Evolutionary conservation across 2,329 filamentous ascomycete species (phyloP), one percentile per base, ranked within the genome.

Genomic region (Trichoderma sp.): DNA sequence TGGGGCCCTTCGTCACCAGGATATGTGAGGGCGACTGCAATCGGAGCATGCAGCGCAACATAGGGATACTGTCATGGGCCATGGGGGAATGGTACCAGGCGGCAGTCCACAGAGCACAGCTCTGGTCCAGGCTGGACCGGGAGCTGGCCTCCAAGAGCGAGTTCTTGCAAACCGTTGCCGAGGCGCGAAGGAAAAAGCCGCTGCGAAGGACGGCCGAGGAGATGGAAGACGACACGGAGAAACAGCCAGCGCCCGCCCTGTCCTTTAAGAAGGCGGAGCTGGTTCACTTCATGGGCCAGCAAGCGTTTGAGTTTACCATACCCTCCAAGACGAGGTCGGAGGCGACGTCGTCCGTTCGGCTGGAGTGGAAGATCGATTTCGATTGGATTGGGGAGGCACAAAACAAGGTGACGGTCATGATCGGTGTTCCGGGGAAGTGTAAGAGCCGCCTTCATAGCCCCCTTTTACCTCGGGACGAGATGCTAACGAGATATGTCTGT

Each of bases 371-470:
- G 54, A 86, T 90, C 50, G 75, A 76, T 2, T 90, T 91, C 71
- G 89, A 91, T 74, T 91, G 88, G 89, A 88, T 88, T 0, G 89
- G 89, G 6, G 89, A 91, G 72, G 88, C 87, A 5, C 82, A 84
- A 70, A 90, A 84, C 69, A 78, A 79, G 51, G 75, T 91, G 17
- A 77, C 77, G 5, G 78, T 88, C 12, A 73, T 85, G 67, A 77
- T 86, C 2, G 83, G 83, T 5, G 77, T 87, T 47, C 88, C 89
- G 0, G 80, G 78, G 7, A 85, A 84, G 72, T 91, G 88, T 91
- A 76, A 83, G 88, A 83, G 19, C 34, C 17, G n/a, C 24, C 10
- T 1, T 19, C 19, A 39, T 39, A 4, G 19, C 26, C 28, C 12
- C 5, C 3, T 0, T 2, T 1, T 17, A 3, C 7, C 17, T 41